Evolutionary conservation across 768 basidiomycete species (phyloP), one percentile per base, ranked within the genome.

Genomic region (Astraeus odoratus): DNA sequence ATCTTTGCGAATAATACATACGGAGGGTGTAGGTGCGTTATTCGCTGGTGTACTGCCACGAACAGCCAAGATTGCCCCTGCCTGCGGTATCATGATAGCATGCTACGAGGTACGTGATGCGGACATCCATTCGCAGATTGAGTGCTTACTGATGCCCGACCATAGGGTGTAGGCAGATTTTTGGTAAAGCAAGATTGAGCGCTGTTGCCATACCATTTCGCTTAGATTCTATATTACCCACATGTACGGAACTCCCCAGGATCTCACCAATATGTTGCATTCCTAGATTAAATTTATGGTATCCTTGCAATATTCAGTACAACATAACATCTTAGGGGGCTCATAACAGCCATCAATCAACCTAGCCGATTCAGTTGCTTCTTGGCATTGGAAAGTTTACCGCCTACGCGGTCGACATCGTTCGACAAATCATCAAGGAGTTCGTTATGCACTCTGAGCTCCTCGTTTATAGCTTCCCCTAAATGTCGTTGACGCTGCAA

Each of bases 41-140:
- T 95, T 86, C 59, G 82, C 89, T 26, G 96, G 96, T 0, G 67
- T 91, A 31, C 64, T 81, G 7, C 95, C 95, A 41, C 81, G 96
- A 30, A 81, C 94, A 42, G 91, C 81, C 34, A 99, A 98, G 66
- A 95, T 96, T 51, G 91, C 91, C 9, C 96, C 96, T 30, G 96
- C 95, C 33, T 99, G 96, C 65, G 95, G 95, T 19, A 85, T 99
- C 53, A 97, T 98, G 95, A 96, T 97, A 61, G 81, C 88, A 45
- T 93, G 85, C 63, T 98, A 85, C 60, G 94, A 98, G 80, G 93
- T 81, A 53, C 24, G 76, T 35, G 19, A 16, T 30, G n/a, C 26
- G 19, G 20, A 22, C 20, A 45, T 10, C 46, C 27, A 22, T 31
- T 37, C 27, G 19, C n/a, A n/a, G n/a, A n/a, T 8, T 5, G 46